Base-by-base conservation (phyloP, 805 yeast species). In the Candida sonorensis region DNA sequence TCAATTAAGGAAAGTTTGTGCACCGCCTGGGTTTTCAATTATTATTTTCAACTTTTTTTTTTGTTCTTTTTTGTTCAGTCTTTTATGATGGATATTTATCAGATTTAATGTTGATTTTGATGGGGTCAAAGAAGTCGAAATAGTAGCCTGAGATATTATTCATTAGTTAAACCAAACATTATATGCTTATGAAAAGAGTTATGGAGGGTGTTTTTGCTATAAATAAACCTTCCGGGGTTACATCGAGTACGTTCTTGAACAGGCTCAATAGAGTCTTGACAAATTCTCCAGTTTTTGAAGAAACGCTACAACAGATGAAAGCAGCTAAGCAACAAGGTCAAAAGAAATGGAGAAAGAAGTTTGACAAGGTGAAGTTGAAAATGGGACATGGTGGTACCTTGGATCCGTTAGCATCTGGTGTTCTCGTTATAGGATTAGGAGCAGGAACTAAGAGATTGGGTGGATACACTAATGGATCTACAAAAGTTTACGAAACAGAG, bases 321-420 rank as follows among this genome's bases (percentile, higher is more conserved):
- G 65, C 67, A 10, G 66, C 61, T 16, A 66, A 72, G 38, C 59
- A 65, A 20, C 66, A 66, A 26, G 51, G 67, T 11, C 51, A 60
- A 20, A 65, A 61, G 34, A 66, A 75, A 23, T 67, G 74, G 27
- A 67, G 70, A 37, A 68, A 72, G 33, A 71, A 72, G 36, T 63
- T 71, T 18, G 61, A 68, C 16, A 65, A 66, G 20, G 62, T 72
- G 4, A 78, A 77, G 46, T 77, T 88, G 21, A 92, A 92, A 50
- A 81, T 90, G 66, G 99, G 99, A 1, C 99, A 92, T 56, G 99
- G 98, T 13, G 99, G 99, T 8, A 92, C 99, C 0, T 64, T 92
- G 23, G 99, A 92, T 50, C 97, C 97, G 0, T 59, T 84, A 26
- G 99, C 99, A 0, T 77, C 87, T n/a, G 99, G 99, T 9, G 88